Base-by-base conservation (phyloP, 768 basidiomycete genomes). In the Candolleomyces efflorescens region DNA sequence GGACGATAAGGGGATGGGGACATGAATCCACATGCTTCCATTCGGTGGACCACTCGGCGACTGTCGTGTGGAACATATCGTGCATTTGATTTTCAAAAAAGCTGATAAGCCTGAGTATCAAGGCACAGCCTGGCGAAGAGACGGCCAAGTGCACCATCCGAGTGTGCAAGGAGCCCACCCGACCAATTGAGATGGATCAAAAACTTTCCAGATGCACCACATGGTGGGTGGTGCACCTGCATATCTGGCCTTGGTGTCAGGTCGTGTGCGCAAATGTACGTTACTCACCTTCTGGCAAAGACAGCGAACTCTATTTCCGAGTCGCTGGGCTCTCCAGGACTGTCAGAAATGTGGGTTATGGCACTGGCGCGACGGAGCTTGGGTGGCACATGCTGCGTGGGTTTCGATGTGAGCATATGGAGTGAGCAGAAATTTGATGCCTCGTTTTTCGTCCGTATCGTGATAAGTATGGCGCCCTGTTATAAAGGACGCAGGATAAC, bases 71-170 rank as follows among this genome's bases (percentile, higher is more conserved):
- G 49, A 10, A 27, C 23, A 26, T 13, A 17, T 26, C 13, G 23
- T 51, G 26, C 49, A 51, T 51, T 51, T 51, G 49, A 51, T 51
- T 51, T 27, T 36, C 26, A 26, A 26, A 51, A 26, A 48, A 48
- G 18, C 46, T 10, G 49, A 18, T 26, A 26, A 51, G 24, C 24
- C 27, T 51, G 32, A 5, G 32, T 32, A 32, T 32, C 32, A 32
- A 32, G 32, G 32, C 32, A 32, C 32, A 32, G 32, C 32, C 32
- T 32, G 32, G 5, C 6, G 32, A 32, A 32, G 32, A 32, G 32
- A 32, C 32, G 32, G 32, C 32, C 32, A 32, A 32, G 32, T 11
- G 7, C 32, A 7, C 7, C 11, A 32, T 11, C 32, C 32, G 32
- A 32, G 7, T 5, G 32, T 32, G 32, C 32, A 32, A 32, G 11